Base-by-base conservation (phyloP, 768 basidiomycete species). In the Mycena rosella region DNA sequence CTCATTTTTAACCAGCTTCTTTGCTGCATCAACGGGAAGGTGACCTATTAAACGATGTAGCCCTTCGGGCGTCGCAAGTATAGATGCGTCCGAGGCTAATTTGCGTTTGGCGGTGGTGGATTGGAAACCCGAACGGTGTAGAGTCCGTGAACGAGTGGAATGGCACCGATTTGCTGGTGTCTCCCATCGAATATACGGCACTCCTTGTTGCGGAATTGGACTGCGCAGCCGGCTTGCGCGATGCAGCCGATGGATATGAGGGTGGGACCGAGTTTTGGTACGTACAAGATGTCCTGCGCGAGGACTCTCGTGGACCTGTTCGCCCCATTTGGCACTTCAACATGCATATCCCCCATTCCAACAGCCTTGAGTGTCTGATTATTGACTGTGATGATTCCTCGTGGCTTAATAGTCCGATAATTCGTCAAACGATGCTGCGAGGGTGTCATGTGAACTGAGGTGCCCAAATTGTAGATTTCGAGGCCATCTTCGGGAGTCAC, bases 401-500 rank as follows among this genome's bases (percentile, higher is more conserved):
- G 62, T 4, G 75, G 74, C 18, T 38, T n/a, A 61, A 80, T 79
- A 2, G 44, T 22, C n/a, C 3, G 54, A 56, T 55, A 73, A 81
- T 75, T 77, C 58, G 74, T 68, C 65, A 83, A 77, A 6, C 65
- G 60, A 30, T 79, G 38, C 3, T n/a, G 65, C 54, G 74, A 76
- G 1, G 77, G 80, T 4, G 78, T 76, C 76, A 83, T 78, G 51
- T 82, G 81, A 27, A 67, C 72, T 3, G 76, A 73, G 27, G 80
- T 76, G 5, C 81, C 81, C n/a, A 78, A 80, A 73, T 83, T 78
- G 60, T 78, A 77, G 9, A 80, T 68, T 24, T 78, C 74, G 22
- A 57, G n/a, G 73, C 13, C 74, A 49, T 38, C 29, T 51, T 8
- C n/a, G 6, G 45, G 57, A 18, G 8, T 20, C 34, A 14, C 29